Evolutionary conservation across 331 rosid genomes (phyloP), one percentile per base, ranked within the genome.

Genomic region (Phaseolus coccineus): DNA sequence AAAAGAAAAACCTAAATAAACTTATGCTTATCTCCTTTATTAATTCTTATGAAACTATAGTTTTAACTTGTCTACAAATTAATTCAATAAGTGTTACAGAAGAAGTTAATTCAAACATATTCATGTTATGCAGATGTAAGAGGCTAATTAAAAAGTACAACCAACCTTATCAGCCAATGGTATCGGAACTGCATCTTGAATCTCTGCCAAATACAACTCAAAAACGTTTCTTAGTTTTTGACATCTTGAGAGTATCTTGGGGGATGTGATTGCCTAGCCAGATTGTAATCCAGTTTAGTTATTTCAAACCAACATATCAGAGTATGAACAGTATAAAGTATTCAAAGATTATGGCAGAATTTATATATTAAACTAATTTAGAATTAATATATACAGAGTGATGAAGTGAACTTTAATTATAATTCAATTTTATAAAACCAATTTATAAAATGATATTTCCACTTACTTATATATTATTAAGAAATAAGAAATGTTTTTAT

Each of bases 151-250:
- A 31, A 2, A 68, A 67, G 44, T 22, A 52, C 57, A 64, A 82
- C 87, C 51, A 81, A 90, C 95, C 95, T 87, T 65, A 27, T 79
- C 85, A 84, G 84, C 88, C 83, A 90, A 80, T 74, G 75, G 24
- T 19, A 77, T 19, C 40, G 87, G 89, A 72, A 88, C 95, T 1
- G 69, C 42, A 35, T 51, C 55, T 75, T 85, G 95, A 80, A 90
- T 77, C 74, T 87, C 89, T 67, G 78, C 33, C 85, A 90, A 80
- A 74, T 75, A 73, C 13, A 83, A 52, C 46, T 58, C 80, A 78
- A 90, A 82, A 63, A 72, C 73, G 66, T 74, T 31, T 68, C 83
- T 25, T 71, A 87, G 56, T 77, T 44, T 87, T 76, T 85, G 77
- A 78, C 93, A 88, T 82, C 89, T 87, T 70, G 85, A 78, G 48